Conservation (phyloP, 768 basidiomycete genomes). For the Pisolithus marmoratus region DNA sequence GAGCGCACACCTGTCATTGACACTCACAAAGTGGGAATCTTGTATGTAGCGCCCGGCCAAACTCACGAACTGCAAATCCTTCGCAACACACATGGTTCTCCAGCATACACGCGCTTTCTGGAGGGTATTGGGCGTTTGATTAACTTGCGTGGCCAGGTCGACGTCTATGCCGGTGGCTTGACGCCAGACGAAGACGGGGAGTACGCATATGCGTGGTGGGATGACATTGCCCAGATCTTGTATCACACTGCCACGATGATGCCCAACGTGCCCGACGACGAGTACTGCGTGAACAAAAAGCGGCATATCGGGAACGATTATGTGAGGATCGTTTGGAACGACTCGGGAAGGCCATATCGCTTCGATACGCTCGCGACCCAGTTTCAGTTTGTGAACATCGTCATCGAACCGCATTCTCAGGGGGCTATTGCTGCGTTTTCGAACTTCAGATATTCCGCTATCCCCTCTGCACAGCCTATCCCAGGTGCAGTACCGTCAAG, state of each 20-base stretch:
- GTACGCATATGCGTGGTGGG: constrained; percentile 99
- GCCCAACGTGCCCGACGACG: constrained; percentile 72
- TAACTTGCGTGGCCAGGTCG: constrained; percentile 81
- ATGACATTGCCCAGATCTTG: constrained; percentile 91
- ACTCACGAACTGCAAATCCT: constrained; percentile 80
- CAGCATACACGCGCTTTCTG: constrained; percentile 90
- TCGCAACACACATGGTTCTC: constrained; percentile 86
- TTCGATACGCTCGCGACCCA: constrained; percentile 91
- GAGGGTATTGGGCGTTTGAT: constrained; percentile 86
- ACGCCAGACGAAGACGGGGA: constrained; percentile 91
- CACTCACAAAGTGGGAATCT: constrained; percentile 92
- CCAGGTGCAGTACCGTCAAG: constrained; percentile 8
- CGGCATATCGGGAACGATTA: constrained; percentile 95
- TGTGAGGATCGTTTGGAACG: constrained; percentile 97
- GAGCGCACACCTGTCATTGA: constrained; percentile 93
- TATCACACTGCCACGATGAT: constrained; percentile 98
- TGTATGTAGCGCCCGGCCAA: constrained; percentile 95
- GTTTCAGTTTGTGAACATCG: constrained; percentile 97
- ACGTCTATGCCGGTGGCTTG: constrained; percentile 89
- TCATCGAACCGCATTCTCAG: constrained; percentile 88
- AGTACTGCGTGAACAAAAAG: constrained; percentile 80
- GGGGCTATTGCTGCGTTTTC: constrained; percentile 83
- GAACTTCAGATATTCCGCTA: constrained; percentile 36
- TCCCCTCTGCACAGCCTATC: neutral
- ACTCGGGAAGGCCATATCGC: constrained; percentile 81